A percentile compares a stretch with the other conserved stretches of the same genome.
These are phyloP conservation scores for Candida pseudoviswanathii DNA, from an alignment of 1,139 yeast species.

Conservation along the genomic window DNA sequence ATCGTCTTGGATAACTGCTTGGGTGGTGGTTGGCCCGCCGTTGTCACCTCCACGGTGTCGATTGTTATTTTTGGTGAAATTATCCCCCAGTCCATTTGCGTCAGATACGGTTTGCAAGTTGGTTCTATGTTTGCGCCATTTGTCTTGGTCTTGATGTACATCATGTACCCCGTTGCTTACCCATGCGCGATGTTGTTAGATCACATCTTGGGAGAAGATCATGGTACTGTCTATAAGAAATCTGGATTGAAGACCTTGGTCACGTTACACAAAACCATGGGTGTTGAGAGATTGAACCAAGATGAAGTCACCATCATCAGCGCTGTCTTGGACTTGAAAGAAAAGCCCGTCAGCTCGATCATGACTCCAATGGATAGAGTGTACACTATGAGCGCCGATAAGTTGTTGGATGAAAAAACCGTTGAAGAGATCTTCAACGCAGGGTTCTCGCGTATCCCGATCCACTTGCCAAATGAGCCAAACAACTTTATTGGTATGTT, in stretches of 20 bases:
- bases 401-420: slow-evolving; percentile 77
- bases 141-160: slow-evolving; percentile 80
- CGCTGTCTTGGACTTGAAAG: slow-evolving; percentile 92
- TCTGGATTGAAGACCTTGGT: slow-evolving; percentile 93
- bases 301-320: slow-evolving; percentile 96
- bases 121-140: slow-evolving; percentile 93
- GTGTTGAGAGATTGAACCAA: slow-evolving; percentile 87
- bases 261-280: slow-evolving; percentile 91
- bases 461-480: slow-evolving; percentile 88
- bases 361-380: slow-evolving; percentile 96
- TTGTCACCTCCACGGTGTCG: slow-evolving; percentile 85
- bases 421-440: slow-evolving; percentile 92
- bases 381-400: slow-evolving; percentile 84
- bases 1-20: slow-evolving; percentile 88
- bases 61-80: slow-evolving; percentile 96
- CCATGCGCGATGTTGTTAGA: slow-evolving; percentile 87
- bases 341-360: slow-evolving; percentile 79
- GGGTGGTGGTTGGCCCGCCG: slow-evolving; percentile 99
- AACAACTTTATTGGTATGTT: slow-evolving; percentile 93
- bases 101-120: slow-evolving; percentile 86
- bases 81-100: slow-evolving; percentile 93
- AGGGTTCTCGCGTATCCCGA: slow-evolving; percentile 96
- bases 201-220: slow-evolving; percentile 87
- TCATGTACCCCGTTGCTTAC: slow-evolving; percentile 90
- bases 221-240: slow-evolving; percentile 91